These are phyloP conservation scores for Ogataea methanolica DNA, from an alignment of 805 yeast genomes.

Conservation along the genomic window DNA sequence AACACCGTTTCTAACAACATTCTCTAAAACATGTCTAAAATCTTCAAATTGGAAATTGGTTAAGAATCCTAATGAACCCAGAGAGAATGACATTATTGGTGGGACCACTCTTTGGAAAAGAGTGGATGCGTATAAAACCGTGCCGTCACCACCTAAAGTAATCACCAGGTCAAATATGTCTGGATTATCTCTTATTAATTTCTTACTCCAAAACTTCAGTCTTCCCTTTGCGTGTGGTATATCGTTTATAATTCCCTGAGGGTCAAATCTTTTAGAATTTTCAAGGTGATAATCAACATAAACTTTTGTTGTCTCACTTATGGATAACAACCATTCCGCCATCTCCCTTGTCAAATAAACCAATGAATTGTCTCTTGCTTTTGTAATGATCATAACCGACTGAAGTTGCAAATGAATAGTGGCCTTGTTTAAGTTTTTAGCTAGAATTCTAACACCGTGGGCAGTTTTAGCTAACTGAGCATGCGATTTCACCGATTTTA, in stretches of 20 bases:
- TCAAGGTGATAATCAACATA: slow-evolving; percentile 72
- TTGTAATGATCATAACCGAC: slow-evolving; percentile 80
- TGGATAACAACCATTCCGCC: slow-evolving; percentile 65
- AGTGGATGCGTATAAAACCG: slow-evolving; percentile 84
- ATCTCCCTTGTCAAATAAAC: slow-evolving; percentile 73
- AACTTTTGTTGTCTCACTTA: slow-evolving; percentile 33
- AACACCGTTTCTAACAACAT: slow-evolving; percentile 66
- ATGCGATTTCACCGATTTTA: slow-evolving; percentile 60
- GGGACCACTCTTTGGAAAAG: slow-evolving; percentile 84
- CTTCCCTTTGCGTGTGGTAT: slow-evolving; percentile 40
- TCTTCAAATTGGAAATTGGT: slow-evolving; percentile 81
- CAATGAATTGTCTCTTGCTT: slow-evolving; percentile 78
- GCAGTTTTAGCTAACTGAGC: slow-evolving; percentile 77
- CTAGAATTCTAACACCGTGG: slow-evolving; percentile 70
- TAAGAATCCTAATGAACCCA: slow-evolving; percentile 90
- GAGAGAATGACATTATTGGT: slow-evolving; percentile 81
- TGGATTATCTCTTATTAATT: slow-evolving; percentile 42
- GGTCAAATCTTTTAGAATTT: slow-evolving; percentile 59
- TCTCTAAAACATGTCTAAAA: slow-evolving; percentile 53
- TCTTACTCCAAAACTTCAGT: slow-evolving; percentile 67
- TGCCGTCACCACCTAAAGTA: slow-evolving; percentile 96
- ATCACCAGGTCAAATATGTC: slow-evolving; percentile 68
- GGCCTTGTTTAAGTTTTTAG: slow-evolving; percentile 66
- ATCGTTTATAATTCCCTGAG: slow-evolving; percentile 44
- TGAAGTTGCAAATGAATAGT: slow-evolving; percentile 66